Evolutionary conservation across 2,329 filamentous ascomycete genomes (phyloP).

Genomic region (Epichloe amarillans): DNA sequence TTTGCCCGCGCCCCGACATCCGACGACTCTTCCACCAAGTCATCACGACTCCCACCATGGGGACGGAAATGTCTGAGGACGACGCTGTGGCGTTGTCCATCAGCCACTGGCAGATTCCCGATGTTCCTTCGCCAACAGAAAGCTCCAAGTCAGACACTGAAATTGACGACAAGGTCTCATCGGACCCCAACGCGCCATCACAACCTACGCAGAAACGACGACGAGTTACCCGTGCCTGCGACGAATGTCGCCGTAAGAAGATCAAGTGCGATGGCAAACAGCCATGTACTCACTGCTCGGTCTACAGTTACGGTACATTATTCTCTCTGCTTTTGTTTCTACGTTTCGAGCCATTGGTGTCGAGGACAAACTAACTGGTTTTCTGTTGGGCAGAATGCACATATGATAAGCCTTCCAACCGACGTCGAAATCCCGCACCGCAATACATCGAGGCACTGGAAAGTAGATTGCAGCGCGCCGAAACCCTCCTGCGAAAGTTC

Average conservation of each 20-base stretch:
- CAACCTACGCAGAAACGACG: conserved; percentile 61
- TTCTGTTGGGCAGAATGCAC: conserved; percentile 58
- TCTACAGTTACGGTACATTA: conserved; percentile 86
- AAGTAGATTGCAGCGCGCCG: conserved; percentile 67
- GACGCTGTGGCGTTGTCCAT: conserved; percentile 24
- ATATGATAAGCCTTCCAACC: conserved; percentile 88
- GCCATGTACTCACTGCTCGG: conserved; percentile 88
- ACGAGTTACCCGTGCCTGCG: conserved; percentile 68
- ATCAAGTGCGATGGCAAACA: conserved; percentile 82
- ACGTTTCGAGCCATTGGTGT: not conserved
- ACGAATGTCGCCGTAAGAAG: conserved; percentile 73
- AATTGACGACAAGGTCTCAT: conserved; percentile 21
- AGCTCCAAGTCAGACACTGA: conserved; percentile 31
- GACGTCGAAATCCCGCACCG: conserved; percentile 77
- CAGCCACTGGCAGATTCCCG: conserved; percentile 23
- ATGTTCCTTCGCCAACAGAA: conserved; percentile 26
- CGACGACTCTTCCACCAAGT: not conserved
- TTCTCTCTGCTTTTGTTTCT: not conserved
- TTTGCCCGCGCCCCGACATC: not conserved
- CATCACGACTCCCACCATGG: conserved; percentile 13
- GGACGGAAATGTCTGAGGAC: conserved; percentile 30
- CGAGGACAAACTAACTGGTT: not conserved
- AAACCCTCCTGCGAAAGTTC: conserved; percentile 64
- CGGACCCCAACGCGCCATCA: conserved; percentile 23
- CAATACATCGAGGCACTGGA: conserved; percentile 90